Evolutionary conservation across 2,329 filamentous ascomycete species (phyloP).

Genomic region (Lachnellula hyalina): DNA sequence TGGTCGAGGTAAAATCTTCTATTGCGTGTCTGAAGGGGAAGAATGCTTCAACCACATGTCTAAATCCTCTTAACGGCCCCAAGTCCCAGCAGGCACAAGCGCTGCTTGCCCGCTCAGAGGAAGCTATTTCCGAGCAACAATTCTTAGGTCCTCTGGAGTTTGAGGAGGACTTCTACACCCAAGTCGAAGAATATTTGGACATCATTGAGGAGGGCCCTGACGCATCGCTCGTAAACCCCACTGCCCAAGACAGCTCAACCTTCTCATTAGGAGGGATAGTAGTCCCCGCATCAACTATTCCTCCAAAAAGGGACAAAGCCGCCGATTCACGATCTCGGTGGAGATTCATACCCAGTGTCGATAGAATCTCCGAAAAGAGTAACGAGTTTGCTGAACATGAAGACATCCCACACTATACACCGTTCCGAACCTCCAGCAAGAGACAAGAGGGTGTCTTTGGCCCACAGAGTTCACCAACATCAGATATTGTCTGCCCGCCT

Average conservation of each 20-base stretch:
- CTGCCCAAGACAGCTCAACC: neutral
- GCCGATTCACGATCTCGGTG: neutral
- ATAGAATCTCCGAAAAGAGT: neutral
- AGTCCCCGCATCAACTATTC: too few species aligned
- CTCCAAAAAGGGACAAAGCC: too few species aligned
- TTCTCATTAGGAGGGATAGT: too few species aligned
- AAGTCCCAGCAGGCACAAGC: neutral
- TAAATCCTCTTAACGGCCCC: neutral
- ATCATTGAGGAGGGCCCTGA: neutral
- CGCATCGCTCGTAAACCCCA: neutral
- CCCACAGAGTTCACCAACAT: neutral
- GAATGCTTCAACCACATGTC: neutral
- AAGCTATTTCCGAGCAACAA: neutral
- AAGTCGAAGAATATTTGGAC: neutral
- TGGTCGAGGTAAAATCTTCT: neutral
- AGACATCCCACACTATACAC: neutral
- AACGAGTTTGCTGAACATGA: neutral
- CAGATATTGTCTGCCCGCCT: too few species aligned
- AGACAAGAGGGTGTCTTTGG: neutral
- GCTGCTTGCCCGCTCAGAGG: neutral
- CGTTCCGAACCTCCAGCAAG: neutral
- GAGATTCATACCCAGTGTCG: neutral
- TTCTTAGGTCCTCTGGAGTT: neutral
- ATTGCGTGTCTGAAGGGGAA: neutral
- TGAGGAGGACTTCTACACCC: neutral